Base-by-base conservation (phyloP, 2,329 filamentous ascomycete genomes). In the Botrytis aclada region DNA sequence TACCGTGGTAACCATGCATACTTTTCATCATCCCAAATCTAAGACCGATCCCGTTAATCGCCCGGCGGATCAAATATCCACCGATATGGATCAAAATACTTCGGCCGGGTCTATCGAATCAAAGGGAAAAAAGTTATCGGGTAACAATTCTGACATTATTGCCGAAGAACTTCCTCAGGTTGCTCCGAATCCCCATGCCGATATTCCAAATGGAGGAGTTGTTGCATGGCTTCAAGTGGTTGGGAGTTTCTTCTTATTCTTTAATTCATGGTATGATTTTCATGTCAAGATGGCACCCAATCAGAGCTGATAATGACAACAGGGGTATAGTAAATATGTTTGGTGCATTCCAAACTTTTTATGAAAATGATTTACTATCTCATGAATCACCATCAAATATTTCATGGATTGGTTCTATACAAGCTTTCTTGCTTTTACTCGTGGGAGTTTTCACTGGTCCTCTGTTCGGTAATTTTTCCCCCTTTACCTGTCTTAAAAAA, bases 281-380 rank as follows among this genome's bases (percentile, higher is more conserved):
- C 34, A 22, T 20, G 43, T 7, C 61, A 39, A 10, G 22, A 47
- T 32, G 16, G 1, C 43, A 54, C 14, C 25, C 7, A 29, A 3
- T 56, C 4, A 51, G 18, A 22, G 16, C n/a, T 72, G 58, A 45
- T 4, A 29, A 20, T 64, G 20, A 29, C 16, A 54, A 43, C 14
- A 73, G 86, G 83, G 82, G 83, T 2, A 77, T 83, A 4, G 72
- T 82, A 47, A 82, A 82, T 74, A 79, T 85, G n/a, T 89, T 88
- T 74, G 87, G 87, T 5, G 84, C 86, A 4, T 89, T 87, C 72
- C 86, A 89, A 74, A 84, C 84, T 5, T 85, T 86, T 78, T 89
- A 89, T 74, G 75, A 81, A 70, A 82, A 79, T 47, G 77, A 82
- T 77, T 74, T 81, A 62, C 73, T 86, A 77, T 71, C 77, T 72